These are phyloP conservation scores for Lithocarpus polystachyus DNA, from an alignment of 306 rosid species.

Conservation along the genomic window DNA sequence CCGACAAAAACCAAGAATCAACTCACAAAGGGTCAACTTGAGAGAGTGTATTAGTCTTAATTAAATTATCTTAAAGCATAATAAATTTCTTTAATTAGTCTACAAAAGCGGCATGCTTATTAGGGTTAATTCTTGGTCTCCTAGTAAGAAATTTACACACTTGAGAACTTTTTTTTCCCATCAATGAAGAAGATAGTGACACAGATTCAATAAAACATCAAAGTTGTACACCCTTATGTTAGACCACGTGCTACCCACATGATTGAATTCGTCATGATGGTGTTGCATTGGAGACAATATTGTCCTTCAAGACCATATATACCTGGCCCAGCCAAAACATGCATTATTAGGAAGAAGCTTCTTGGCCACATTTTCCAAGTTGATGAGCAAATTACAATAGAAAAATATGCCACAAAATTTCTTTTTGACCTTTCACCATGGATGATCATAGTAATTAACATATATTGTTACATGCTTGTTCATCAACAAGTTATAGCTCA, in stretches of 20 bases:
- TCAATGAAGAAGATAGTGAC: neutral
- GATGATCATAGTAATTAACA: too few species aligned
- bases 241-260: too few species aligned
- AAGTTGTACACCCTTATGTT: too few species aligned
- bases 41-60: neutral
- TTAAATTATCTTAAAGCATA: neutral
- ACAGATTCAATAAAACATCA: neutral
- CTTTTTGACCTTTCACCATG: too few species aligned
- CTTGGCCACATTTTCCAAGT: constrained; percentile 23
- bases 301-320: too few species aligned
- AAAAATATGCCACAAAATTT: too few species aligned
- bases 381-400: neutral
- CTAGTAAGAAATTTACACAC: neutral
- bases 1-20: neutral
- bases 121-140: neutral
- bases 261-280: too few species aligned
- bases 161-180: neutral
- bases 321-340: too few species aligned
- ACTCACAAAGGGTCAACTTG: too few species aligned
- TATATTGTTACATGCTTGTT: too few species aligned
- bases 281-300: too few species aligned
- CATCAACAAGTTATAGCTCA: too few species aligned
- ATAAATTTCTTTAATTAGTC: neutral
- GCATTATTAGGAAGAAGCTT: neutral
- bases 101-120: constrained; percentile 22